phyloP scores from a whole-genome alignment of 2,329 filamentous ascomycete species.

The Cercospora zeae-maydis region DNA sequence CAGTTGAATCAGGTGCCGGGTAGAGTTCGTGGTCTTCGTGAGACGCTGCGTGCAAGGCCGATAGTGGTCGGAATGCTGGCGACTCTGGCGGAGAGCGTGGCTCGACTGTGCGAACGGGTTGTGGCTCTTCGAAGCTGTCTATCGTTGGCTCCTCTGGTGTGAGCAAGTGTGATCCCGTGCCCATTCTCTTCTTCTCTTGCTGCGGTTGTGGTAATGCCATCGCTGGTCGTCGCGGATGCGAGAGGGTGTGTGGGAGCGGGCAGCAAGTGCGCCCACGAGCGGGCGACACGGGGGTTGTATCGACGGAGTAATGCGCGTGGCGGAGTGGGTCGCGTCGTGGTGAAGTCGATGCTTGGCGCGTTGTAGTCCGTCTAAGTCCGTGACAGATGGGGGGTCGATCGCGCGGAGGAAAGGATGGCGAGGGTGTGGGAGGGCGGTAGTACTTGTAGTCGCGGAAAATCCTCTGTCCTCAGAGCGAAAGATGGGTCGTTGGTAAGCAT shows the following conservation, averaged over 20 bases:
- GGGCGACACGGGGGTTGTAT: conserved; percentile 18
- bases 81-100: conserved; percentile 25
- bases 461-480: not conserved
- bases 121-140: conserved; percentile 21
- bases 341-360: conserved; percentile 17
- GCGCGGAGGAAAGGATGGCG: conserved; percentile 1
- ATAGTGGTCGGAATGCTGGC: conserved; percentile 21
- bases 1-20: conserved; percentile 13
- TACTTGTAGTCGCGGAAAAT: not conserved
- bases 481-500: conserved; percentile 4
- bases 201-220: conserved; percentile 21
- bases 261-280: conserved; percentile 2
- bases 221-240: conserved; percentile 6
- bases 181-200: conserved; percentile 18
- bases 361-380: conserved; percentile 23
- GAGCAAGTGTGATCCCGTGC: conserved; percentile 18
- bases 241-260: not conserved
- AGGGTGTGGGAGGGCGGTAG: not conserved
- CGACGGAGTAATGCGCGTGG: conserved; percentile 15
- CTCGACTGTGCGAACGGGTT: conserved; percentile 7
- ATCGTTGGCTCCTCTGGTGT: conserved; percentile 24
- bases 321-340: conserved; percentile 17
- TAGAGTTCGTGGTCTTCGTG: conserved; percentile 24
- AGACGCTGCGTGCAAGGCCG: conserved; percentile 17
- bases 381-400: not conserved